Conservation (phyloP, 2,329 filamentous ascomycete genomes). For the Botrytis fragariae region DNA sequence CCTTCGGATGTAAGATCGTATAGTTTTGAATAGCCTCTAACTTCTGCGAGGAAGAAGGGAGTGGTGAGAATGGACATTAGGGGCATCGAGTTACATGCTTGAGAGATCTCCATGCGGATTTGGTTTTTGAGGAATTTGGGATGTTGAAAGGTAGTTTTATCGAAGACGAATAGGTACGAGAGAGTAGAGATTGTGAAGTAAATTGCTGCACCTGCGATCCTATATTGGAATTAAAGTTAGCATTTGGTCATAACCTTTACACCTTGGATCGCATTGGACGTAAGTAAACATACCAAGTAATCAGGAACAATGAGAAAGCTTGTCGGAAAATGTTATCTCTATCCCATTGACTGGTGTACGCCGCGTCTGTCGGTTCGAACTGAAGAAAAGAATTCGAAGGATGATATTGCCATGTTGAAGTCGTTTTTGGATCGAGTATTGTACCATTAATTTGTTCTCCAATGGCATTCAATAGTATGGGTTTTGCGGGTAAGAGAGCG, state of each 20-base stretch:
- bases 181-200: constrained; percentile 83
- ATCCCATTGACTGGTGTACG: constrained; percentile 74
- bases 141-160: constrained; percentile 83
- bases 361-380: constrained; percentile 68
- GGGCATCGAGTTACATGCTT: constrained; percentile 74
- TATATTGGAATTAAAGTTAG: constrained; percentile 40
- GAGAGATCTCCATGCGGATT: constrained; percentile 78
- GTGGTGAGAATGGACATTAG: constrained; percentile 79
- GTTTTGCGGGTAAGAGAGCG: constrained; percentile 59
- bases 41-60: constrained; percentile 78
- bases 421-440: constrained; percentile 52
- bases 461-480: constrained; percentile 53
- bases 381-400: constrained; percentile 69
- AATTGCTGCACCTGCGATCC: constrained; percentile 78
- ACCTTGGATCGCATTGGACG: too few relatives aligned
- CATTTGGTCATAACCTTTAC: not conserved
- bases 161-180: constrained; percentile 87
- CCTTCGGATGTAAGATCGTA: constrained; percentile 78
- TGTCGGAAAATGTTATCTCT: constrained; percentile 79
- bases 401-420: constrained; percentile 66
- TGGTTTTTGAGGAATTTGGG: constrained; percentile 96
- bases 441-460: constrained; percentile 49
- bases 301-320: constrained; percentile 70
- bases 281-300: constrained; percentile 68
- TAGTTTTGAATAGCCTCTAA: constrained; percentile 80